phyloP scores from a whole-genome alignment of 108 stramenopile species.

The Chaetoceros muelleri region DNA sequence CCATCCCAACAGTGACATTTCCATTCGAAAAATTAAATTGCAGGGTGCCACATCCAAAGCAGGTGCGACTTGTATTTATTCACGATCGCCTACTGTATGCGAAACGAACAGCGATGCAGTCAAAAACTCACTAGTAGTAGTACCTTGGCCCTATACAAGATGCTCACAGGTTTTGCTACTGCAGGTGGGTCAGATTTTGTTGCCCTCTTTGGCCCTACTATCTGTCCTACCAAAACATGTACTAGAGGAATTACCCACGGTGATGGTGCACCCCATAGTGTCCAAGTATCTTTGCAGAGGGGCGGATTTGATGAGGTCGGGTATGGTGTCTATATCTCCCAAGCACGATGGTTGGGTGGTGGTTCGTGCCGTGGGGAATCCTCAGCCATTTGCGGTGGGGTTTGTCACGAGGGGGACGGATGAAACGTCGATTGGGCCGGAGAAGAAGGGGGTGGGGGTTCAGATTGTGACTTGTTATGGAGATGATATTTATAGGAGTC shows the following conservation, averaged over 20 bases:
- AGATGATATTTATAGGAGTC: constrained; percentile 65
- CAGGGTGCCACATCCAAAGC: neutral
- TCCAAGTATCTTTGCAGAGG: constrained; percentile 77
- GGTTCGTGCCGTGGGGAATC: constrained; percentile 47
- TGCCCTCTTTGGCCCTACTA: neutral
- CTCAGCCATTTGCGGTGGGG: constrained; percentile 67
- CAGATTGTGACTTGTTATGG: constrained; percentile 60
- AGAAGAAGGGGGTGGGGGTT: constrained; percentile 59
- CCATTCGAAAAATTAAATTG: neutral
- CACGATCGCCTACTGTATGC: neutral
- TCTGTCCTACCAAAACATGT: neutral
- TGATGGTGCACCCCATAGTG: constrained; percentile 24
- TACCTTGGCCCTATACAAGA: neutral
- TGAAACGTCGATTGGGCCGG: constrained; percentile 23
- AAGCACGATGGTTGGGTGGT: constrained; percentile 32
- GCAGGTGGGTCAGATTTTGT: neutral
- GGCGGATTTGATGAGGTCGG: constrained; percentile 73
- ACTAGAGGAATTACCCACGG: constrained; percentile 8
- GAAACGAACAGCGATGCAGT: no score
- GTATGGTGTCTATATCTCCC: constrained; percentile 43
- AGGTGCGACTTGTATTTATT: neutral
- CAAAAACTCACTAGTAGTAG: neutral
- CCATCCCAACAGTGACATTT: neutral
- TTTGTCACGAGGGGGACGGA: constrained; percentile 13
- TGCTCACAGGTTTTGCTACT: neutral